Base-by-base conservation (phyloP, 768 basidiomycete species). In the Dentipellis sp. region DNA sequence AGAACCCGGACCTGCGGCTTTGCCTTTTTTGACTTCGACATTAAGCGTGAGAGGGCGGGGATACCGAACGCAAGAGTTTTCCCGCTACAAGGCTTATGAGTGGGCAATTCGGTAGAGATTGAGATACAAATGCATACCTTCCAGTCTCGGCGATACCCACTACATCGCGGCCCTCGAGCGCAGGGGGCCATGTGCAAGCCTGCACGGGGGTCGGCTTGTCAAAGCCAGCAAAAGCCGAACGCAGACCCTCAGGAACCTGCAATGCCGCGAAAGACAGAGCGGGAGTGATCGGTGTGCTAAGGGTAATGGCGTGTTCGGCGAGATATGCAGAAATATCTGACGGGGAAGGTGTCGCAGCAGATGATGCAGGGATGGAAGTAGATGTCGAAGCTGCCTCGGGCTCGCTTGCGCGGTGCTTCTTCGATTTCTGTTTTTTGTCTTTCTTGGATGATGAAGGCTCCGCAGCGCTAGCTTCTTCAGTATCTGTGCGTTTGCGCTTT, bases 101-200 rank as follows among this genome's bases (percentile, higher is more conserved):
- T 55, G 36, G 36, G 36, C 12, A 52, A 19, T 38, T 42, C 53
- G 29, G 39, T 38, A 39, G 51, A 19, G 57, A 22, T 21, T 56
- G 34, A 7, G 22, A 17, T 52, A n/a, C 23, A 34, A 36, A 16
- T 7, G 57, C 72, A 37, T 59, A 82, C 86, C 84, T 90, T 63
- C 95, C 95, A 2, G 95, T 98, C 75, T 98, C 94, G 7, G 95
- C 94, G 58, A 98, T 91, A 50, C 95, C 95, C 34, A 98, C 85
- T 0, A 95, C 90, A 67, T 98, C 91, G n/a, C 75, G 75, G 0
- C 88, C 88, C 21, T 78, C 74, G 22, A 98, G 73, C 6, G 90
- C 83, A 36, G 89, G 83, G 2, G 94, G 92, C 94, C 94, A 98
- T 11, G 94, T 82, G 63, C 91, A 95, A 6, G 92, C 86, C 67